Base-by-base conservation (phyloP, 495 filamentous ascomycete genomes). In the Aspergillus cristatus region DNA sequence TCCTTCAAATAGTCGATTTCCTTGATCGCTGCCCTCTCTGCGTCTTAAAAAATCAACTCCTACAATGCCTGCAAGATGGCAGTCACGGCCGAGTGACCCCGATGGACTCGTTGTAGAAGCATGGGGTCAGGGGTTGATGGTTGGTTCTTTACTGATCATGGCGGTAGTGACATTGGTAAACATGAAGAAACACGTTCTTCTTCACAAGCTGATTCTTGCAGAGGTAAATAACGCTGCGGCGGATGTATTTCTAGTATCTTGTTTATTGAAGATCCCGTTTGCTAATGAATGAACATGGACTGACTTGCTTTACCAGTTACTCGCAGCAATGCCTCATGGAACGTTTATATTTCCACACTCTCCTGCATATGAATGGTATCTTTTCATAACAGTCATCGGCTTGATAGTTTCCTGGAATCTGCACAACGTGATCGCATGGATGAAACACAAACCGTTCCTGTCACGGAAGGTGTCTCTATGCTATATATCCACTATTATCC, bases 391-490 rank as follows among this genome's bases (percentile, higher is more conserved):
- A 2, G 67, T 67, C 14, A 61, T 68, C 42, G 56, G 62, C 1
- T 49, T 71, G n/a, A 67, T 65, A 32, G 34, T 60, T 17, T 70
- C 67, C 14, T 71, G 65, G 63, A 55, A 46, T 15, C 42, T 69
- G 11, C 68, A 71, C 50, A 71, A 71, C 38, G 56, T 70, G 17
- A 65, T 71, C 29, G 60, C 68, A 1, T 71, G 67, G 67, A 62
- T 71, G 51, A 71, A 71, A 43, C 67, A 60, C 15, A 44, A 50
- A 22, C 66, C 68, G 0, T 71, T 71, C 24, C 42, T 72, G 6
- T 57, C 54, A 0, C 52, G 48, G 0, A 41, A 43, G 6, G 51
- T 60, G 14, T 65, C 60, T 2, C 22, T 45, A 3, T 40, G 64
- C 34, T 71, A 67, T 38, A 63, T 70, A 22, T 32, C 44, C 28